These are phyloP conservation scores for Rhytidhysteron rufulum DNA, from an alignment of 2,329 filamentous ascomycete genomes.

Conservation along the genomic window DNA sequence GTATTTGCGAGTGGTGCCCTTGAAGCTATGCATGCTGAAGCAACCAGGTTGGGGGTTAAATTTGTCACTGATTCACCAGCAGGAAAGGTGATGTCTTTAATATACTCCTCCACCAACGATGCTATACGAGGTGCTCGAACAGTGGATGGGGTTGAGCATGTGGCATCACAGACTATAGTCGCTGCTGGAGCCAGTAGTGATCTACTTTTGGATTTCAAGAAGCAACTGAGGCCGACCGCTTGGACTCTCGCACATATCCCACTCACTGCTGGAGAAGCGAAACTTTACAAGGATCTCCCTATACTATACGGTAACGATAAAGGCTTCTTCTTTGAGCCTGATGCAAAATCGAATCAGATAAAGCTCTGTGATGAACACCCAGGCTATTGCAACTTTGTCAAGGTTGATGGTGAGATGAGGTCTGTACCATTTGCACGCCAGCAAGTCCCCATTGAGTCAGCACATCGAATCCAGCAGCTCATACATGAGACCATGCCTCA, in stretches of 20 bases:
- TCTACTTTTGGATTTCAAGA: constrained; percentile 47
- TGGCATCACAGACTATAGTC: constrained; percentile 45
- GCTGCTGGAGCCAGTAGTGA: constrained; percentile 49
- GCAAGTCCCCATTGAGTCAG: constrained; percentile 47
- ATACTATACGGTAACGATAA: constrained; percentile 49
- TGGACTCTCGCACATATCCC: constrained; percentile 53
- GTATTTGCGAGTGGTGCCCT: constrained; percentile 51
- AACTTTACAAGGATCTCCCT: constrained; percentile 46
- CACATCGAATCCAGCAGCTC: constrained; percentile 45
- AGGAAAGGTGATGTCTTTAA: constrained; percentile 38
- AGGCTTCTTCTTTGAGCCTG: constrained; percentile 50
- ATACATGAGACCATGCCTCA: constrained; percentile 52
- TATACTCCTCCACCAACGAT: constrained; percentile 26
- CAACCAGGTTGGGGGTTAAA: constrained; percentile 43
- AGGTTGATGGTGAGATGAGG: constrained; percentile 21
- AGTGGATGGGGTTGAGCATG: constrained; percentile 38
- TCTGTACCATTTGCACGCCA: constrained; percentile 42
- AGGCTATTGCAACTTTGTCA: constrained; percentile 50
- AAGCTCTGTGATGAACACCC: constrained; percentile 56
- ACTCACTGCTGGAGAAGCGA: constrained; percentile 44
- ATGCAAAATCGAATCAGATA: constrained; percentile 42
- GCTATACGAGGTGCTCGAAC: constrained; percentile 43
- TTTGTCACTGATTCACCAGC: constrained; percentile 42
- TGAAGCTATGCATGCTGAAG: constrained; percentile 43
- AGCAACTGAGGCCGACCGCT: constrained; percentile 52